phyloP scores from a whole-genome alignment of 352 stramenopile genomes.

The Globisporangium uncinulatum region DNA sequence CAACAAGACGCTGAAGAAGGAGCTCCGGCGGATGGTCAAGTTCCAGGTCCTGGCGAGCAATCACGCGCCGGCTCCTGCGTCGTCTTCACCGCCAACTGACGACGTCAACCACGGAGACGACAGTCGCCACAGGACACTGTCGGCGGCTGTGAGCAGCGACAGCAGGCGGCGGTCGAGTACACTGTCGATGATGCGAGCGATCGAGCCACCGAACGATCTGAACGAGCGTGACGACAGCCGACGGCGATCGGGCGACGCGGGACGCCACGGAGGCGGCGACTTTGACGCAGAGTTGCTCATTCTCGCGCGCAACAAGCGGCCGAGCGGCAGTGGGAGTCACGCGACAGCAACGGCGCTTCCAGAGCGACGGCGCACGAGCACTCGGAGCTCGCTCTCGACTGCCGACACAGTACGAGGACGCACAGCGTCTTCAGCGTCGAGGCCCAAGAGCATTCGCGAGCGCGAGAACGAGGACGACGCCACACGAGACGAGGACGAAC shows the following conservation, averaged over 20 bases:
- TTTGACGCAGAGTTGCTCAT: constrained; percentile 53
- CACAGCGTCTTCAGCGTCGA: constrained; percentile 4
- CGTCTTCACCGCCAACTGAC: background rate
- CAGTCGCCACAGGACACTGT: constrained; percentile 3
- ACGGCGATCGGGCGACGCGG: background rate
- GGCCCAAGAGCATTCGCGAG: constrained; percentile 29
- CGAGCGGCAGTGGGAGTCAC: constrained; percentile 4
- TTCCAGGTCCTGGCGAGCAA: constrained; percentile 28
- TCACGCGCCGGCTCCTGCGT: background rate
- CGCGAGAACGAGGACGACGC: constrained; percentile 17
- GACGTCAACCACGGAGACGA: background rate
- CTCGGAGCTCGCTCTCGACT: background rate
- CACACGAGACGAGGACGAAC: constrained; percentile 1
- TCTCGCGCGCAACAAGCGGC: constrained; percentile 33
- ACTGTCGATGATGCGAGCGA: constrained; percentile 57
- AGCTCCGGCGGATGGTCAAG: constrained; percentile 67
- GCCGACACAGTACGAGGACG: constrained; percentile 1
- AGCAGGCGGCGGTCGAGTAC: constrained; percentile 32
- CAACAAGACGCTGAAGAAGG: constrained; percentile 84
- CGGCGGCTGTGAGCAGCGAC: constrained; percentile 17
- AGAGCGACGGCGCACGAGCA: constrained; percentile 1
- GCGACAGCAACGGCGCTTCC: background rate
- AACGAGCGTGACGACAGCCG: too few species aligned
- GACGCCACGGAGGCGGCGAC: constrained; percentile 12
- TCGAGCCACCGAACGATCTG: constrained; percentile 18